phyloP scores from a whole-genome alignment of 345 rosid genomes.

The Brassica incana region DNA sequence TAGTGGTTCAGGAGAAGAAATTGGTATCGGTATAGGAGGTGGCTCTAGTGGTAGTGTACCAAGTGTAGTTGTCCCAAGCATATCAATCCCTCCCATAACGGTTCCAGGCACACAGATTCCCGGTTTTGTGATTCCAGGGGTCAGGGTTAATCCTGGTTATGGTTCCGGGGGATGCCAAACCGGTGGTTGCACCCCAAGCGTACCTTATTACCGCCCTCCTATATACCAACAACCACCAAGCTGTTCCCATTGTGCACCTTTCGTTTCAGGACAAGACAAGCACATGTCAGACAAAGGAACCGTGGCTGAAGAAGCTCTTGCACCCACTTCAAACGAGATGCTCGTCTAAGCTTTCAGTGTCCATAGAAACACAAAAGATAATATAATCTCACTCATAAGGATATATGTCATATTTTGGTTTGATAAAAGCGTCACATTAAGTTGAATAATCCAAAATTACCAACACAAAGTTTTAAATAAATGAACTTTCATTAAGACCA shows the following conservation, averaged over 20 bases:
- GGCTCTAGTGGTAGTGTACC: constrained; percentile 27
- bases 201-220: constrained; percentile 28
- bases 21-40: constrained; percentile 28
- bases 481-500: constrained; percentile 1
- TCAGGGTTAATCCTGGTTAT: constrained; percentile 29
- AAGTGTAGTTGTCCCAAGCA: constrained; percentile 23
- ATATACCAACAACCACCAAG: constrained; percentile 24
- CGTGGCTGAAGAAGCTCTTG: constrained; percentile 35
- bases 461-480: constrained; percentile 26
- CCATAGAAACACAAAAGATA: constrained; percentile 15
- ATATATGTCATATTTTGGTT: constrained; percentile 15
- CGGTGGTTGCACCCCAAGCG: constrained; percentile 30
- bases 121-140: constrained; percentile 38
- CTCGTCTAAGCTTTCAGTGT: constrained; percentile 31
- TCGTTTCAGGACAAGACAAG: constrained; percentile 17
- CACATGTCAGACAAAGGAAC: constrained; percentile 23
- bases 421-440: constrained; percentile 14
- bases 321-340: constrained; percentile 27
- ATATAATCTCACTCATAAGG: neutral
- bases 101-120: constrained; percentile 40
- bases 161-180: constrained; percentile 33
- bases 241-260: constrained; percentile 28
- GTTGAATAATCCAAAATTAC: constrained; percentile 27
- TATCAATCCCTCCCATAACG: constrained; percentile 30
- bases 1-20: constrained; percentile 7